Percentiles rank a stretch among this genome's conserved stretches.
Evolutionary conservation across 805 yeast species (phyloP).

Genomic region (Metschnikowia reukaufii): DNA sequence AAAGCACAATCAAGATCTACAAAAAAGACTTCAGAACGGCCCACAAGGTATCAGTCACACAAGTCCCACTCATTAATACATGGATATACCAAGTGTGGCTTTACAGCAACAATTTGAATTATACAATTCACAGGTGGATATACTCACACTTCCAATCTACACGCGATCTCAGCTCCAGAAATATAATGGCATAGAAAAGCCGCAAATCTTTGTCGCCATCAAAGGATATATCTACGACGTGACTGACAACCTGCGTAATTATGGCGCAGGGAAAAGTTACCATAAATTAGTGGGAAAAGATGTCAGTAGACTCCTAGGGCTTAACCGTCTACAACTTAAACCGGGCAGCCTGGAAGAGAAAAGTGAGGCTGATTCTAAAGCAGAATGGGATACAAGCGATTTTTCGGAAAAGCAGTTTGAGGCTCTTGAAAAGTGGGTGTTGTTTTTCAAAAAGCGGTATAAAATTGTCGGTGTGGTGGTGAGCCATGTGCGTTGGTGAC

Average conservation of each 20-base stretch:
- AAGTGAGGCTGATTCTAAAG: constrained; percentile 24
- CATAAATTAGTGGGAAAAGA: constrained; percentile 74
- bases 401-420: constrained; percentile 59
- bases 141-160: constrained; percentile 31
- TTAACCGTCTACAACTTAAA: constrained; percentile 44
- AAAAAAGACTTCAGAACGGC: not conserved
- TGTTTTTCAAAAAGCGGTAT: constrained; percentile 53
- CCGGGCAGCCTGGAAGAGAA: constrained; percentile 26
- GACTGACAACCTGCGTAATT: constrained; percentile 58
- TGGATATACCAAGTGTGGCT: constrained; percentile 10
- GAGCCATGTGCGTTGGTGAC: constrained; percentile 19
- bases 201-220: constrained; percentile 65
- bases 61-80: not conserved
- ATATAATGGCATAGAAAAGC: constrained; percentile 32
- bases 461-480: constrained; percentile 38
- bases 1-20: not conserved
- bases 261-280: constrained; percentile 78
- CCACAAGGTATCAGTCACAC: not conserved
- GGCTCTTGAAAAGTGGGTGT: constrained; percentile 74
- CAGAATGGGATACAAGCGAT: constrained; percentile 46
- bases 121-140: constrained; percentile 32
- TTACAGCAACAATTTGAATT: constrained; percentile 24
- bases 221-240: constrained; percentile 82
- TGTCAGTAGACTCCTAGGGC: constrained; percentile 73
- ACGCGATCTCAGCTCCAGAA: constrained; percentile 34